Conservation (phyloP, 1,284 basidiomycete species). For the Kalmanozyma brasiliensis region DNA sequence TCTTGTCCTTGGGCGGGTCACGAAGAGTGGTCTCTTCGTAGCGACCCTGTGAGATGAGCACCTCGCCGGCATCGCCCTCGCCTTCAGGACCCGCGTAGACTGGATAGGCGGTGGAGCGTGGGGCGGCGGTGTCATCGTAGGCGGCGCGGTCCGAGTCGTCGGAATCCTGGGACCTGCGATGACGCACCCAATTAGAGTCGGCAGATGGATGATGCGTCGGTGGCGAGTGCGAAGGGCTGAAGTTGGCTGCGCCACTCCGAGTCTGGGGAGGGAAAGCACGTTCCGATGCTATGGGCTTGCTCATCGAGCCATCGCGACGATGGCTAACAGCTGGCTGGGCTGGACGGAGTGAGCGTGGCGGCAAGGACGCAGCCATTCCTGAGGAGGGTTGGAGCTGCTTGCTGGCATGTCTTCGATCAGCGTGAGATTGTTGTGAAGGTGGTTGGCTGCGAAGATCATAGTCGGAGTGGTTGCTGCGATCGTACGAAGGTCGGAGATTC, state of each 20-base stretch:
- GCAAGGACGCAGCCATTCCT: conserved; percentile 7
- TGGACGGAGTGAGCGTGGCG: conserved; percentile 23
- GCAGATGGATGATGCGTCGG: background rate
- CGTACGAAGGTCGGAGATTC: conserved; percentile 10
- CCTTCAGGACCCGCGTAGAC: conserved; percentile 35
- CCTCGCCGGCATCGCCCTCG: conserved; percentile 24
- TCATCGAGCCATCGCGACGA: conserved; percentile 12
- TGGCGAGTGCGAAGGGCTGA: background rate
- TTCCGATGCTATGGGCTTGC: conserved; percentile 10
- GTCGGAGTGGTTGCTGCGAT: conserved; percentile 10
- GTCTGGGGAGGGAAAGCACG: conserved; percentile 1
- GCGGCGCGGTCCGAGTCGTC: background rate
- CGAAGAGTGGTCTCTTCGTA: conserved; percentile 28
- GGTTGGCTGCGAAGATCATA: conserved; percentile 2
- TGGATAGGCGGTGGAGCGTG: conserved; percentile 27
- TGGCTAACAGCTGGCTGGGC: conserved; percentile 13
- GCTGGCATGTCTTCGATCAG: background rate
- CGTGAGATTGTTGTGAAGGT: conserved; percentile 1
- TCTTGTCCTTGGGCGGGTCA: conserved; percentile 34
- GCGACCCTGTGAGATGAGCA: conserved; percentile 40
- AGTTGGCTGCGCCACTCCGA: conserved; percentile 4
- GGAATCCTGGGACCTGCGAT: conserved; percentile 9
- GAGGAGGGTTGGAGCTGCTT: conserved; percentile 4
- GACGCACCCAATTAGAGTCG: conserved; percentile 8
- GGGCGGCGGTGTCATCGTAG: background rate